Evolutionary conservation across 176 grass and related monocot species (phyloP).

Genomic region (Oryza coarctata): DNA sequence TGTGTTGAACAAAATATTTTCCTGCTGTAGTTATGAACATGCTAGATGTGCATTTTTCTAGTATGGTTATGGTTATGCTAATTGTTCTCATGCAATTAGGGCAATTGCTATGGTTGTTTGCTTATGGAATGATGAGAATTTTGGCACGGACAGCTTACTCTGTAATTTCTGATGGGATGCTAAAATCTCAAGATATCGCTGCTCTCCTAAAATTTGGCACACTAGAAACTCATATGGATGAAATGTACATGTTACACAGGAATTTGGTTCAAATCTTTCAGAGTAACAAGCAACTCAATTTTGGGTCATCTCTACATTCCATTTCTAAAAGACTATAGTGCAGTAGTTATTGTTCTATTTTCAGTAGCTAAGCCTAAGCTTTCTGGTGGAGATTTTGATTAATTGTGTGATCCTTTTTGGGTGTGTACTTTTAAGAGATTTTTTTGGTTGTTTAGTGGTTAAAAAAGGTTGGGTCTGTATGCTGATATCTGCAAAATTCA

Average conservation of each 20-base stretch:
- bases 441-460: background rate
- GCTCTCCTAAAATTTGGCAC: background rate
- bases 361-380: slow-evolving; percentile 1
- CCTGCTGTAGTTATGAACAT: background rate
- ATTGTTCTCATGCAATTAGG: background rate
- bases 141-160: background rate
- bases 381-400: background rate
- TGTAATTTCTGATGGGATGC: background rate
- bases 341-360: background rate
- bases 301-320: background rate
- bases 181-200: background rate
- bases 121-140: background rate
- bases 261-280: background rate
- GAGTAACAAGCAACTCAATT: background rate
- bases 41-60: background rate
- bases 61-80: background rate
- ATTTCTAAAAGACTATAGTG: background rate
- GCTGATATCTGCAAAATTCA: background rate
- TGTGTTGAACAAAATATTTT: no score
- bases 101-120: background rate
- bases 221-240: background rate
- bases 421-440: background rate
- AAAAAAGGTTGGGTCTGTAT: background rate
- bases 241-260: background rate
- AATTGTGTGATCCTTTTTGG: background rate